These are phyloP conservation scores for Auriscalpium microsporum DNA, from an alignment of 768 basidiomycete species.

Conservation along the genomic window DNA sequence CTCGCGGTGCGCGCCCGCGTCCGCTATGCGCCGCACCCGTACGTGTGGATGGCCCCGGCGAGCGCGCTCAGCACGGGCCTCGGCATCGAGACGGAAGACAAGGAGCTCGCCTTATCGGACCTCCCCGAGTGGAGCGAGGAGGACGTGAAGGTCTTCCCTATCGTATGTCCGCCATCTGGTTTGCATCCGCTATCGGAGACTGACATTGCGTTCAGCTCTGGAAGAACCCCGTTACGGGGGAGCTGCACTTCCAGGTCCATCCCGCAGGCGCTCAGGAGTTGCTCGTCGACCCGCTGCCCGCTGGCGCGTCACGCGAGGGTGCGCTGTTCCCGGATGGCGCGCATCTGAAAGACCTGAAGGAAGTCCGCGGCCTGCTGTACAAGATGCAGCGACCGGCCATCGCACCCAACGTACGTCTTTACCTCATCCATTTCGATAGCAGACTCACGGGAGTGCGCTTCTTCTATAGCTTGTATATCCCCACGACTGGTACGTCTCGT, in stretches of 20 bases:
- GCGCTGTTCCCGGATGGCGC: conserved; percentile 81
- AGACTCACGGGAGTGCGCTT: not conserved
- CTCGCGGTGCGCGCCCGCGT: conserved; percentile 68
- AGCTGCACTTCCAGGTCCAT: conserved; percentile 85
- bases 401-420: conserved; percentile 51
- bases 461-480: conserved; percentile 64
- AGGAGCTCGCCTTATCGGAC: conserved; percentile 54
- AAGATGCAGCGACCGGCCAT: conserved; percentile 87
- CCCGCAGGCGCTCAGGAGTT: conserved; percentile 68
- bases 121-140: conserved; percentile 79
- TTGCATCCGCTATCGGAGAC: not conserved
- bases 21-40: conserved; percentile 76
- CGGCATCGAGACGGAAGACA: conserved; percentile 68
- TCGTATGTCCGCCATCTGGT: conserved; percentile 30
- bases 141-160: conserved; percentile 63
- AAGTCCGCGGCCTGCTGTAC: conserved; percentile 70
- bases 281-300: conserved; percentile 64
- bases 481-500: conserved; percentile 62
- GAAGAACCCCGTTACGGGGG: conserved; percentile 86
- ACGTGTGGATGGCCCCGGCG: conserved; percentile 80
- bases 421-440: not conserved
- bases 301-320: conserved; percentile 43
- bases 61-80: conserved; percentile 66
- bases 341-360: conserved; percentile 60
- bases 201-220: conserved; percentile 44